Conservation (phyloP, 2,329 filamentous ascomycete species). For the Fusarium compactum region DNA sequence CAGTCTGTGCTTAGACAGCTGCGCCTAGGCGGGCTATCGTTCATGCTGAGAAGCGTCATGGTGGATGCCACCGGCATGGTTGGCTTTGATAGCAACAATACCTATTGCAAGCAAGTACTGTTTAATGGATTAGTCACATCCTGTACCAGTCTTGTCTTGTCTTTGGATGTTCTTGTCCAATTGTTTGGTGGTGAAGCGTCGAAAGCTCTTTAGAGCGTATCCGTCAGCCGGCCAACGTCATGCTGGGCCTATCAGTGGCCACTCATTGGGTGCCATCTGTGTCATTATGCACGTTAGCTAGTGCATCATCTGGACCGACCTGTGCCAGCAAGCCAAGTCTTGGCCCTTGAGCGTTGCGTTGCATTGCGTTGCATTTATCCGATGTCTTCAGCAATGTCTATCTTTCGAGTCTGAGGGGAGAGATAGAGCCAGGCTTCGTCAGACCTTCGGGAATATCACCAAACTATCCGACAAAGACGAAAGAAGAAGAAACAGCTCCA, state of each 20-base stretch:
- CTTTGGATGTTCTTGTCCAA: slow-evolving; percentile 12
- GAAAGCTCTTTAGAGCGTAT: slow-evolving; percentile 7
- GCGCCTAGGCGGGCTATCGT: not conserved
- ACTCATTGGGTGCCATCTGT: slow-evolving; percentile 15
- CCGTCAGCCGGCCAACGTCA: slow-evolving; percentile 18
- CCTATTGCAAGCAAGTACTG: slow-evolving; percentile 11
- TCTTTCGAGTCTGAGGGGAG: not conserved
- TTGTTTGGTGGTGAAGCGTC: slow-evolving; percentile 7
- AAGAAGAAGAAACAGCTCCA: not conserved
- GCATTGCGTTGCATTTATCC: slow-evolving; percentile 23
- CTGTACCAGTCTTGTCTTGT: not conserved
- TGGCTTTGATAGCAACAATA: slow-evolving; percentile 19
- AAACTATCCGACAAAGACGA: not conserved
- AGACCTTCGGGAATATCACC: not conserved
- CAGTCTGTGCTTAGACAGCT: not conserved
- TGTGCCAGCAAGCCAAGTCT: slow-evolving; percentile 18
- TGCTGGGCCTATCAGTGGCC: slow-evolving; percentile 11
- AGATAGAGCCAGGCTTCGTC: not conserved
- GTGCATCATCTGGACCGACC: slow-evolving; percentile 12
- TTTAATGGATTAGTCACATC: not conserved
- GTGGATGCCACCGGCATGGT: not conserved
- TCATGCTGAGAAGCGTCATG: not conserved
- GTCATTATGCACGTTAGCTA: slow-evolving; percentile 19
- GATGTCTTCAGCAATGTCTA: slow-evolving; percentile 14
- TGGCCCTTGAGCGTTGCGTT: slow-evolving; percentile 15